Percentiles rank a stretch among this genome's conserved stretches.
Conservation (phyloP, 192 early-diverging fungal genomes). For the Piromyces finnis region DNA sequence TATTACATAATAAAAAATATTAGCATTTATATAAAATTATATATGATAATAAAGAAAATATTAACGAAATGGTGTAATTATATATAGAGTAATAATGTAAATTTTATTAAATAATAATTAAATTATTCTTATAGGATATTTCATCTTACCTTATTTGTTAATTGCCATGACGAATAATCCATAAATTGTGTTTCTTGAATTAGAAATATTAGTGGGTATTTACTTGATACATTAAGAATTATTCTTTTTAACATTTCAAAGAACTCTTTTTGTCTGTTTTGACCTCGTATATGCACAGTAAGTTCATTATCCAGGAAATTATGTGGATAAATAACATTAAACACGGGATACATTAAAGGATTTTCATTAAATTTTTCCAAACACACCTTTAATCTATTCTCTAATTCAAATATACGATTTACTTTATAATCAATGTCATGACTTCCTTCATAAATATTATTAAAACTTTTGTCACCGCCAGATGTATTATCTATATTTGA, state of each 20-base stretch:
- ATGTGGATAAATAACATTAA: not conserved
- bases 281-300: slow-evolving; percentile 5
- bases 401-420: not conserved
- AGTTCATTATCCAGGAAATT: not conserved
- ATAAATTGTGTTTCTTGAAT: slow-evolving; percentile 27
- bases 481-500: not conserved
- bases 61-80: no score
- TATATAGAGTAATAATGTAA: no score
- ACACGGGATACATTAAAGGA: not conserved
- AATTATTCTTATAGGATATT: no score
- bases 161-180: slow-evolving; percentile 21
- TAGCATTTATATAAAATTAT: no score
- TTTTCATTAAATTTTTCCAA: not conserved
- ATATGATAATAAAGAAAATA: no score
- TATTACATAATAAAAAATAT: no score
- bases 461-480: not conserved
- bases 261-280: slow-evolving; percentile 14
- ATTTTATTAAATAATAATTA: no score
- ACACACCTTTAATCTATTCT: not conserved
- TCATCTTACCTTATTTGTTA: slow-evolving; percentile 12
- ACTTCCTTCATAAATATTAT: not conserved
- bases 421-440: not conserved
- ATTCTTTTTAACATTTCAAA: slow-evolving; percentile 12
- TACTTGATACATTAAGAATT: slow-evolving; percentile 8
- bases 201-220: slow-evolving; percentile 13